Conservation (phyloP, 257 asterid species). For the Petrea volubilis region DNA sequence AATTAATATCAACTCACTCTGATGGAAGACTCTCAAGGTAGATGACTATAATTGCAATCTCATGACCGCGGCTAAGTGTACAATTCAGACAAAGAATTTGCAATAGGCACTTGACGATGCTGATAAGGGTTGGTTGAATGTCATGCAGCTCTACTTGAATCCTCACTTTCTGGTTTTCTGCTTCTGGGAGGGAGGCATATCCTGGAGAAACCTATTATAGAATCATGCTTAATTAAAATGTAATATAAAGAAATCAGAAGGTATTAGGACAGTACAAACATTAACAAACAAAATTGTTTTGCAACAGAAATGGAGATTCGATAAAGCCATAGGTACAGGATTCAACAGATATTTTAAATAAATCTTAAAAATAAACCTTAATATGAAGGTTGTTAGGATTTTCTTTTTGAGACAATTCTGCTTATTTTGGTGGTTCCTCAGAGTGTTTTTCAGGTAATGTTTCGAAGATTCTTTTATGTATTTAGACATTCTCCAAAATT, state of each 20-base stretch:
- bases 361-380: too few species aligned
- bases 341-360: too few species aligned
- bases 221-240: background rate
- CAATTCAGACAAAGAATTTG: background rate
- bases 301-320: background rate
- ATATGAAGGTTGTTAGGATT: too few species aligned
- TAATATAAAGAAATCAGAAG: background rate
- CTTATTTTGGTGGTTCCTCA: background rate
- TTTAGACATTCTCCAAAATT: background rate
- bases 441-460: background rate
- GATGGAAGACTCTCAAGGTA: background rate
- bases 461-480: background rate
- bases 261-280: background rate
- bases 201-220: conserved; percentile 43
- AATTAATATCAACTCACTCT: background rate
- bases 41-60: background rate
- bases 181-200: conserved; percentile 34
- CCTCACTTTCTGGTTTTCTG: conserved; percentile 33
- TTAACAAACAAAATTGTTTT: background rate
- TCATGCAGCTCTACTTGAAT: background rate
- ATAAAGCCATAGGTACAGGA: too few species aligned
- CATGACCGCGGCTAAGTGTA: background rate
- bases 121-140: background rate
- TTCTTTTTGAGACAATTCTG: background rate
- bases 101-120: background rate